Conservation (phyloP, 2,329 filamentous ascomycete genomes). For the Ceratocystis cubensis region DNA sequence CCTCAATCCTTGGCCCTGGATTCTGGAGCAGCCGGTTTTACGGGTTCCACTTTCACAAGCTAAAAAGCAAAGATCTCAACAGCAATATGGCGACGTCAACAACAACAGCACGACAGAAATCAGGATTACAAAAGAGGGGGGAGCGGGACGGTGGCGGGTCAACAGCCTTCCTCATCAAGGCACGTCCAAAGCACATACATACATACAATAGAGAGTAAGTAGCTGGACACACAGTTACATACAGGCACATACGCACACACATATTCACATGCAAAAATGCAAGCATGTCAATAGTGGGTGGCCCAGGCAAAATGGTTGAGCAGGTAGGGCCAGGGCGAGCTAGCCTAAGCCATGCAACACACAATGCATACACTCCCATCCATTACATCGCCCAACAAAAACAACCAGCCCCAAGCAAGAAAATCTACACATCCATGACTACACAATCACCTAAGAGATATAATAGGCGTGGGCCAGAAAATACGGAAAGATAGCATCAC, state of each 20-base stretch:
- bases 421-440: not conserved
- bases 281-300: not conserved
- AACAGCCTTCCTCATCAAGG: not conserved
- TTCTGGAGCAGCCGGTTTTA: not conserved
- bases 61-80: not conserved
- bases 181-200: not conserved
- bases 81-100: not conserved
- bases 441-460: not conserved
- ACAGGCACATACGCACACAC: not conserved
- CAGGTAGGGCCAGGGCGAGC: not conserved
- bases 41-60: slow-evolving; percentile 4
- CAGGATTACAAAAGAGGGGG: not conserved
- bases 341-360: slow-evolving; percentile 2
- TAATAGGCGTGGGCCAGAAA: not conserved
- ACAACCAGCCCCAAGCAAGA: not conserved
- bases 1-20: not conserved
- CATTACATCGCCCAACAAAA: not conserved
- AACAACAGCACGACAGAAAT: not conserved
- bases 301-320: not conserved
- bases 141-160: not conserved
- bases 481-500: not conserved
- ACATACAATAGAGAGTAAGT: not conserved
- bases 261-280: slow-evolving; percentile 12
- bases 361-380: not conserved
- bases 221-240: too few species aligned